These are phyloP conservation scores for Phytophthora nicotianae DNA, from an alignment of 352 stramenopile species.

Conservation along the genomic window DNA sequence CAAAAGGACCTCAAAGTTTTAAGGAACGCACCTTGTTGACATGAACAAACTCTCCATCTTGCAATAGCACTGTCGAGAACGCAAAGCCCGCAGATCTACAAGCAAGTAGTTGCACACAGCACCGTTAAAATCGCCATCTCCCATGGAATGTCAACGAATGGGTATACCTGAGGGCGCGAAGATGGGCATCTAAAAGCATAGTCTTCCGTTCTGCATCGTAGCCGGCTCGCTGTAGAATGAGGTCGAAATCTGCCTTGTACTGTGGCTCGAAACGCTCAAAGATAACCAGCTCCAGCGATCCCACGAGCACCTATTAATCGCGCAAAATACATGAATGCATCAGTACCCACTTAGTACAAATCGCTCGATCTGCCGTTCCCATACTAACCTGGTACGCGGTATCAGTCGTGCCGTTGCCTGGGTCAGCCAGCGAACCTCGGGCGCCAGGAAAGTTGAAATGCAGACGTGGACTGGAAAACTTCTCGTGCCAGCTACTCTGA, in stretches of 20 bases:
- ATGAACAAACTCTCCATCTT: constrained; percentile 82
- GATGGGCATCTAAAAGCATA: constrained; percentile 79
- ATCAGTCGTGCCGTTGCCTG: constrained; percentile 83
- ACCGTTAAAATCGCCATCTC: neutral
- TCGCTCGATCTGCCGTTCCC: neutral
- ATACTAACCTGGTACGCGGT: constrained; percentile 66
- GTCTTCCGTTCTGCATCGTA: constrained; percentile 68
- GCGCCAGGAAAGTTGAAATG: constrained; percentile 83
- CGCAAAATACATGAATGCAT: constrained; percentile 4
- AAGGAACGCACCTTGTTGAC: constrained; percentile 71
- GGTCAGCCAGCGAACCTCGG: constrained; percentile 59
- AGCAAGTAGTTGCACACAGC: constrained; percentile 6
- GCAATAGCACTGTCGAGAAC: constrained; percentile 77
- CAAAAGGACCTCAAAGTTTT: neutral
- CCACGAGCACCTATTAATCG: constrained; percentile 56
- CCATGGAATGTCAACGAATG: constrained; percentile 7
- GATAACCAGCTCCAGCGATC: constrained; percentile 84
- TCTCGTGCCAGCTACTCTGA: constrained; percentile 60
- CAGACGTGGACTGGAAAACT: constrained; percentile 69
- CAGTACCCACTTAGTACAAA: neutral
- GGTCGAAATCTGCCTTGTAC: constrained; percentile 62
- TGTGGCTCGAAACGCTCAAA: constrained; percentile 79
- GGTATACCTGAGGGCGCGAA: constrained; percentile 60
- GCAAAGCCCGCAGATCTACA: constrained; percentile 66
- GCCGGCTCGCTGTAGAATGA: constrained; percentile 60